Percentiles rank a stretch among this genome's conserved stretches.
Conservation (phyloP, 345 rosid species). For the Linum usitatissimum region DNA sequence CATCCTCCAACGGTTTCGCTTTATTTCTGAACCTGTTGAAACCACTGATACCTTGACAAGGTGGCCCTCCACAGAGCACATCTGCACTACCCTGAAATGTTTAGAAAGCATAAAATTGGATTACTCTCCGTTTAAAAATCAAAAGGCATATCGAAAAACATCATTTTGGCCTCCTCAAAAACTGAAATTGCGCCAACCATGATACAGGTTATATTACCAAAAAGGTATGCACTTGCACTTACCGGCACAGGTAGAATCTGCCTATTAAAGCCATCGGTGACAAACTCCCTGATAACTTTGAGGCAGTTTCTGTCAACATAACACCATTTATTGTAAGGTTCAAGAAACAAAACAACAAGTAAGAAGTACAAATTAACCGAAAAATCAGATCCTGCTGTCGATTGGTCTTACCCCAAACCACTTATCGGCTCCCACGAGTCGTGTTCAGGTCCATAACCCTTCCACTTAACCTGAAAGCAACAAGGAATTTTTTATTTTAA, state of each 20-base stretch:
- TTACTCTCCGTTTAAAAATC: too few species aligned
- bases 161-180: too few species aligned
- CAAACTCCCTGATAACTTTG: slow-evolving; percentile 35
- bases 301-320: slow-evolving; percentile 32
- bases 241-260: slow-evolving; percentile 55
- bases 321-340: too few species aligned
- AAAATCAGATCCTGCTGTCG: neutral
- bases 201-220: too few species aligned
- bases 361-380: neutral
- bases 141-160: too few species aligned
- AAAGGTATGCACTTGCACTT: too few species aligned
- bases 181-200: too few species aligned
- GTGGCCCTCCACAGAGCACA: slow-evolving; percentile 85
- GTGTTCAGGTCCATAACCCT: slow-evolving; percentile 36
- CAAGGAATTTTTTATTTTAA: too few species aligned
- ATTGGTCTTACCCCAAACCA: slow-evolving; percentile 37
- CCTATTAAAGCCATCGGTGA: slow-evolving; percentile 30
- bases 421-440: slow-evolving; percentile 64
- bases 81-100: slow-evolving; percentile 48
- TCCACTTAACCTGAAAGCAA: slow-evolving; percentile 50
- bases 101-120: neutral
- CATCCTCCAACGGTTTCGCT: slow-evolving; percentile 40
- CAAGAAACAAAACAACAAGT: neutral
- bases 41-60: slow-evolving; percentile 84
- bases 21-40: slow-evolving; percentile 50